A percentile compares a stretch with the other conserved stretches of the same genome.
phyloP scores from a whole-genome alignment of 495 filamentous ascomycete genomes.

The Aspergillus mulundensis region DNA sequence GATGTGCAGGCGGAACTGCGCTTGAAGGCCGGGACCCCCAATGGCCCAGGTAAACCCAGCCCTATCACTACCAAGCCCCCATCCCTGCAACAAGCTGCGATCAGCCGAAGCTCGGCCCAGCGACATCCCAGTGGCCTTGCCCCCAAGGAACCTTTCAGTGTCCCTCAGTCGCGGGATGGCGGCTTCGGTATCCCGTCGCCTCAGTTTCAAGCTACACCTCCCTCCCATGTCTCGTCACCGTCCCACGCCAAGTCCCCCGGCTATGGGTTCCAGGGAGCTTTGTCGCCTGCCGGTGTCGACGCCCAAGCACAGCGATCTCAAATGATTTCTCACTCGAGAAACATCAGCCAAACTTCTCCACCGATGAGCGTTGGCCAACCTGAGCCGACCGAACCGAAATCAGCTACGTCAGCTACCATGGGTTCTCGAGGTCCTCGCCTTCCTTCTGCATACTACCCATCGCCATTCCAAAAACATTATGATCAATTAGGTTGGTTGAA shows the following conservation, averaged over 20 bases:
- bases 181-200: conserved; percentile 47
- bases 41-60: conserved; percentile 60
- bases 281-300: conserved; percentile 66
- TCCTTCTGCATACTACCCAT: conserved; percentile 67
- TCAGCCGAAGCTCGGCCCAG: conserved; percentile 65
- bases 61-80: conserved; percentile 48
- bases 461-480: conserved; percentile 88
- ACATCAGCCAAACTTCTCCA: conserved; percentile 37
- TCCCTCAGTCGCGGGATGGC: conserved; percentile 50
- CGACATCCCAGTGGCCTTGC: conserved; percentile 67
- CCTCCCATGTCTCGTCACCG: conserved; percentile 79
- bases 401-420: conserved; percentile 21
- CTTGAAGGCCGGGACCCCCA: conserved; percentile 71
- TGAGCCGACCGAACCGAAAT: conserved; percentile 35
- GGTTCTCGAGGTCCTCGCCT: conserved; percentile 33
- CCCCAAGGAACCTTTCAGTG: conserved; percentile 63
- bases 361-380: conserved; percentile 42
- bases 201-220: conserved; percentile 73
- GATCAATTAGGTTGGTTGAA: conserved; percentile 88
- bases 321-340: conserved; percentile 40
- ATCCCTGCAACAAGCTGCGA: conserved; percentile 65
- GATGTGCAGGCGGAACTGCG: conserved; percentile 95
- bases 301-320: conserved; percentile 50
- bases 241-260: conserved; percentile 65
- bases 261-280: conserved; percentile 63